Base-by-base conservation (phyloP, 1,284 basidiomycete species). In the Cryptococcus maquisensis region DNA sequence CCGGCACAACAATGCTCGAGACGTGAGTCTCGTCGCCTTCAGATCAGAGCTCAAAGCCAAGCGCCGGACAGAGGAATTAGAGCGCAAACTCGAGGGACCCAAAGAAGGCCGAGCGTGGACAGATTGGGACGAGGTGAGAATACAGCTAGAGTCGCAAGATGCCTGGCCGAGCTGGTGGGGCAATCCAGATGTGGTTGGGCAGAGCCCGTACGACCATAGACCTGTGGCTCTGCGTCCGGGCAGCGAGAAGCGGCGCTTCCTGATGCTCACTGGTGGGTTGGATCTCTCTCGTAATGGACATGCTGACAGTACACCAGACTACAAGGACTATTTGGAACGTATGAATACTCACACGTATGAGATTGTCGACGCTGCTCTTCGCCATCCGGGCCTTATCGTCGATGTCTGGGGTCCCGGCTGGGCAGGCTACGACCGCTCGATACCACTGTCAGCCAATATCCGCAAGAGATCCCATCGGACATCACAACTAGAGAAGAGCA, bases 321-420 rank as follows among this genome's bases (percentile, higher is more conserved):
- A 72, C 47, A 59, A 59, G 7, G 75, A 77, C 56, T 77, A 75
- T 54, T 62, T 77, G 8, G 71, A 73, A 52, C 57, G 73, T 9
- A 74, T 75, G 72, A 75, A 76, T 60, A 71, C 73, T 7, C 71
- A 74, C 57, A 74, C 71, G 3, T 76, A 72, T 56, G 74, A 76
- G 52, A 71, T 76, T 44, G 68, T 74, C 38, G 74, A 76, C 52
- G 74, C 75, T 1, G 70, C 74, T 2, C 52, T 75, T 4, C 73
- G 75, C 0, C 71, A 75, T 59, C 74, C 73, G 0, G 56, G 67
- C 10, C 43, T 73, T 13, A 62, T 62, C 15, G 66, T 71, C 18
- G 73, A 74, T 47, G 73, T 76, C 26, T 77, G 74, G 74, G 75
- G 75, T 12, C 75, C 75, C 12, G 66, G 67, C 1, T 77, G 75